A percentile compares a stretch with the other conserved stretches of the same genome.
Evolutionary conservation across 2,329 filamentous ascomycete genomes (phyloP).

Genomic region (Nemania bipapillata): DNA sequence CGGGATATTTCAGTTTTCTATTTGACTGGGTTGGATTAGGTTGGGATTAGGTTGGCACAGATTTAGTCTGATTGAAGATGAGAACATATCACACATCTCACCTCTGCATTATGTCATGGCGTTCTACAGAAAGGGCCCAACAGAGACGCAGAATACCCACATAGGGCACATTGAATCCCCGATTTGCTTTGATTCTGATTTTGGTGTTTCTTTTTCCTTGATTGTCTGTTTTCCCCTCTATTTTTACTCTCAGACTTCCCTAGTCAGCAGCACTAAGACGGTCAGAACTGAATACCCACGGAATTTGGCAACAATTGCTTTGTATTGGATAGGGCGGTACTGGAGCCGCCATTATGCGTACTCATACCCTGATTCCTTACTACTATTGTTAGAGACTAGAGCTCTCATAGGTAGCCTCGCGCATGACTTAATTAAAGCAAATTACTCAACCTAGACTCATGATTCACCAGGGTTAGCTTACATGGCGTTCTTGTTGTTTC

Average conservation of each 20-base stretch:
- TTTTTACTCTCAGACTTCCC: not conserved
- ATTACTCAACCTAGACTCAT: not conserved
- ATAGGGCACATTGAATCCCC: slow-evolving; percentile 29
- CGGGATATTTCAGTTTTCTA: slow-evolving; percentile 25
- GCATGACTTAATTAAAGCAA: not conserved
- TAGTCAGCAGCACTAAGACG: not conserved
- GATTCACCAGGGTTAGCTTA: too few species aligned
- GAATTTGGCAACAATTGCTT: not conserved
- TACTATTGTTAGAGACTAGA: not conserved
- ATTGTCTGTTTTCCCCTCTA: slow-evolving; percentile 6
- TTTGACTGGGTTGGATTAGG: slow-evolving; percentile 32
- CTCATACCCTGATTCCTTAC: not conserved
- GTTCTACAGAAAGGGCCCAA: slow-evolving; percentile 42
- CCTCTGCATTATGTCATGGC: slow-evolving; percentile 49
- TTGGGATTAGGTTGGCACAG: slow-evolving; percentile 8
- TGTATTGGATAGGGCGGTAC: not conserved
- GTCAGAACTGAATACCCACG: slow-evolving; percentile 7
- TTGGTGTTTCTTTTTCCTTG: not conserved
- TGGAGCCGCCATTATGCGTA: not conserved
- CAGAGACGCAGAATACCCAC: slow-evolving; percentile 40
- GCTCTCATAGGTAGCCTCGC: not conserved
- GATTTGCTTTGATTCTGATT: slow-evolving; percentile 7
- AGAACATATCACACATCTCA: slow-evolving; percentile 39
- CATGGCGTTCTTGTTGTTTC: not conserved
- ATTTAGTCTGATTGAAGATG: slow-evolving; percentile 33